These are phyloP conservation scores for Nectriaceae sp. DNA, from an alignment of 2,329 filamentous ascomycete genomes.

Conservation along the genomic window DNA sequence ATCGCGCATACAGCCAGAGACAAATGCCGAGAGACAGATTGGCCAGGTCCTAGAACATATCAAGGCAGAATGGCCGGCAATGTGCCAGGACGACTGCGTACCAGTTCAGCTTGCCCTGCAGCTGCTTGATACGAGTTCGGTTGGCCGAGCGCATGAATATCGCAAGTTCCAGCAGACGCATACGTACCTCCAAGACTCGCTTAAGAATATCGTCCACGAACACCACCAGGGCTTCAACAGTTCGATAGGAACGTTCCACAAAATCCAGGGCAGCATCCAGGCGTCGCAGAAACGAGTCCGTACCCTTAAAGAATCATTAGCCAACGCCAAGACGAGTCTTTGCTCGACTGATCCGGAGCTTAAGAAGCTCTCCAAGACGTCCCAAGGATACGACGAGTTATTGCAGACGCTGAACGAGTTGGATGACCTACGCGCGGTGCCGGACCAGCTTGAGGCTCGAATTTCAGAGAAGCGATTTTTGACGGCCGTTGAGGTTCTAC, in stretches of 20 bases:
- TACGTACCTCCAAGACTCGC: conserved; percentile 83
- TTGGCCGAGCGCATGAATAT: conserved; percentile 89
- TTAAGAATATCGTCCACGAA: conserved; percentile 96
- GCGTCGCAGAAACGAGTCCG: conserved; percentile 85
- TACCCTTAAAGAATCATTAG: conserved; percentile 78
- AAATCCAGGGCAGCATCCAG: conserved; percentile 93
- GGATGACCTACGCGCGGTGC: conserved; percentile 85
- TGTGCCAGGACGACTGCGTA: conserved; percentile 85
- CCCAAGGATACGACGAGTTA: conserved; percentile 88
- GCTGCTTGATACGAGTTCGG: conserved; percentile 89
- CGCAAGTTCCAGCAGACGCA: conserved; percentile 82
- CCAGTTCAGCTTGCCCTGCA: conserved; percentile 95
- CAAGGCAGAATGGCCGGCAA: conserved; percentile 85
- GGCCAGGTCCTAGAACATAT: conserved; percentile 76
- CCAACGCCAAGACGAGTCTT: conserved; percentile 77
- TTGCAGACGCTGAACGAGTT: conserved; percentile 81
- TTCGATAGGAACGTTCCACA: conserved; percentile 98
- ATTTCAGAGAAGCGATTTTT: conserved; percentile 97
- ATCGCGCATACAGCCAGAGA: conserved; percentile 40
- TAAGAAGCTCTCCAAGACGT: conserved; percentile 83
- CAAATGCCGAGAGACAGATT: conserved; percentile 58
- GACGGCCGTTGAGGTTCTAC: conserved; percentile 87
- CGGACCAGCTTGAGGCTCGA: conserved; percentile 88
- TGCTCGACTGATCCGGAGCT: conserved; percentile 87
- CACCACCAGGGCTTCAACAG: conserved; percentile 99